Evolutionary conservation across 805 yeast genomes (phyloP).

Genomic region (Wickerhamomyces hampshirensis): DNA sequence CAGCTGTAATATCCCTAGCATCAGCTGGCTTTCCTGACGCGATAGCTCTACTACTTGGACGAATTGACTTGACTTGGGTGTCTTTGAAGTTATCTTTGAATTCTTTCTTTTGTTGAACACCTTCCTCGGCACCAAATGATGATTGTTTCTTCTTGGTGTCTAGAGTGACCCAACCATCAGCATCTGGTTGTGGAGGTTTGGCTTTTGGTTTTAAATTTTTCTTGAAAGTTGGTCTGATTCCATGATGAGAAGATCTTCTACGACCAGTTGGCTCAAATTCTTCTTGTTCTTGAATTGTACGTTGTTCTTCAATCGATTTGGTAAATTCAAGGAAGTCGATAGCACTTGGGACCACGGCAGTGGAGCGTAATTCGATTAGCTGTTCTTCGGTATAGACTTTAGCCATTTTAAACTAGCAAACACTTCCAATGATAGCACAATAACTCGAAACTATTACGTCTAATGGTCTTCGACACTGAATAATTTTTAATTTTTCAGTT

Average conservation of each 20-base stretch:
- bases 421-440: no score
- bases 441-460: no score
- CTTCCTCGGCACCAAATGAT: slow-evolving; percentile 46
- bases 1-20: slow-evolving; percentile 65
- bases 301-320: slow-evolving; percentile 61
- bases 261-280: slow-evolving; percentile 25
- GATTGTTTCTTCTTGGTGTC: slow-evolving; percentile 31
- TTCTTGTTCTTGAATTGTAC: slow-evolving; percentile 36
- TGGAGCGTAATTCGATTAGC: slow-evolving; percentile 51
- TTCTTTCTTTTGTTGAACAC: slow-evolving; percentile 41
- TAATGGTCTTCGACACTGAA: no score
- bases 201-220: slow-evolving; percentile 37
- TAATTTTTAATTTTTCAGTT: no score
- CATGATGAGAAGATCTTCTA: slow-evolving; percentile 51
- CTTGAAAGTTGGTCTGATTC: slow-evolving; percentile 49
- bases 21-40: slow-evolving; percentile 72
- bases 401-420: slow-evolving; percentile 30
- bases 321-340: slow-evolving; percentile 62
- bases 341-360: slow-evolving; percentile 56
- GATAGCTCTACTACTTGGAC: slow-evolving; percentile 71
- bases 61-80: slow-evolving; percentile 44
- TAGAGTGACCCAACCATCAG: slow-evolving; percentile 80
- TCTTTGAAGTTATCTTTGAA: slow-evolving; percentile 38
- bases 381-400: slow-evolving; percentile 65
- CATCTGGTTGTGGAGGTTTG: slow-evolving; percentile 49